These are phyloP conservation scores for Gardenia jasminoides DNA, from an alignment of 257 asterid species.

Conservation along the genomic window DNA sequence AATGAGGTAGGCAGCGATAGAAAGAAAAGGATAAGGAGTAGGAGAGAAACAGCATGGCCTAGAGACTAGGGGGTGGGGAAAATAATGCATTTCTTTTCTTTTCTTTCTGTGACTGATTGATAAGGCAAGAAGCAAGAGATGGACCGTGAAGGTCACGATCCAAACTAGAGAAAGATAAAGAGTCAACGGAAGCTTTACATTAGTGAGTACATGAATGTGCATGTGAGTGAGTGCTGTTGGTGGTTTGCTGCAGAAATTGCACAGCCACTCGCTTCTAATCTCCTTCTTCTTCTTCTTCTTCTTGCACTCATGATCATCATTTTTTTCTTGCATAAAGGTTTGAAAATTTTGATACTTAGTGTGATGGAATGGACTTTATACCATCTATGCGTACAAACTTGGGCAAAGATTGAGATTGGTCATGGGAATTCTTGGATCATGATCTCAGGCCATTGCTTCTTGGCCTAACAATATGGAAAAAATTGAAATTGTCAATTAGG, in stretches of 20 bases:
- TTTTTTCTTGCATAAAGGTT: conserved; percentile 31
- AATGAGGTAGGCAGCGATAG: not conserved
- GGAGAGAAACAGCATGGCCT: conserved; percentile 16
- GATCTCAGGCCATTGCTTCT: conserved; percentile 38
- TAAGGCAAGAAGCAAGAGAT: conserved; percentile 54
- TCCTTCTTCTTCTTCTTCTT: conserved; percentile 18
- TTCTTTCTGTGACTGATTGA: conserved; percentile 39
- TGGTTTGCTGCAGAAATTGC: conserved; percentile 54
- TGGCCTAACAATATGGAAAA: conserved; percentile 37
- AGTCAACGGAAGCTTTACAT: conserved; percentile 61
- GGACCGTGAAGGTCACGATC: conserved; percentile 68
- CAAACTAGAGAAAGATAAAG: conserved; percentile 31
- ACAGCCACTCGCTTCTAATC: conserved; percentile 30
- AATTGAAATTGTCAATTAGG: conserved; percentile 22
- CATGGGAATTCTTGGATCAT: conserved; percentile 51
- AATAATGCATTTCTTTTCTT: not conserved
- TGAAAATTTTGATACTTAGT: not conserved
- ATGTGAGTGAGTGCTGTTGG: conserved; percentile 41
- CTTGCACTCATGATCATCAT: conserved; percentile 31
- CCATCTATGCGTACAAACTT: conserved; percentile 20
- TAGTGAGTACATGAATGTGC: conserved; percentile 44
- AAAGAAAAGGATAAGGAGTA: conserved; percentile 10
- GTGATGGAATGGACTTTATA: conserved; percentile 25
- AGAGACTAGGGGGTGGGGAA: conserved; percentile 5
- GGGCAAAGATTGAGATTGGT: conserved; percentile 55